Percentiles rank a stretch among this genome's conserved stretches.
Evolutionary conservation across 768 basidiomycete species (phyloP).

Genomic region (Termitomyces sp.): DNA sequence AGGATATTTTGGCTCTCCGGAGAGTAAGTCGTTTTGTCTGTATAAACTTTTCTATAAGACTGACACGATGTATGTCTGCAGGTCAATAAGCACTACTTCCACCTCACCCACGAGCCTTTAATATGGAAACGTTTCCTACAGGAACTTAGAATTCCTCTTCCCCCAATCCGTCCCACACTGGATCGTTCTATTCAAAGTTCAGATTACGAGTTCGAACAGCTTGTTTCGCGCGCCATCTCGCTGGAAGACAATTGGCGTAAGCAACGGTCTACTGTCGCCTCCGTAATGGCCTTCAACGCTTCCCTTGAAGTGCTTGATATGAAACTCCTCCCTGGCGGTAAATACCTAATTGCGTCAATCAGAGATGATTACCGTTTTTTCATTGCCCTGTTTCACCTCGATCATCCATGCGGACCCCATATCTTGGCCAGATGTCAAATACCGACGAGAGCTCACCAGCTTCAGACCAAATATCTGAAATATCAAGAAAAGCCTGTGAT

Average conservation of each 20-base stretch:
- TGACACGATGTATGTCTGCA: conserved; percentile 15
- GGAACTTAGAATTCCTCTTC: conserved; percentile 44
- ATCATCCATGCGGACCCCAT: conserved; percentile 43
- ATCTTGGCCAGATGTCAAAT: conserved; percentile 46
- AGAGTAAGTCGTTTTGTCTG: conserved; percentile 24
- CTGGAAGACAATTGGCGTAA: conserved; percentile 56
- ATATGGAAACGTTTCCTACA: conserved; percentile 67
- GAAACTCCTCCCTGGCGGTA: conserved; percentile 60
- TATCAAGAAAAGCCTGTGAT: conserved; percentile 40
- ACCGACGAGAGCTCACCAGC: conserved; percentile 43
- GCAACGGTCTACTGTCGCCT: conserved; percentile 27
- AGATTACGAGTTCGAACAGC: conserved; percentile 46
- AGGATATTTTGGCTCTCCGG: conserved; percentile 43
- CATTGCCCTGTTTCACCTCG: conserved; percentile 51
- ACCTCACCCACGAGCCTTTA: conserved; percentile 59
- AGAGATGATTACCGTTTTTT: conserved; percentile 44
- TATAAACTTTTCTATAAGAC: not conserved
- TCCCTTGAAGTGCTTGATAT: conserved; percentile 44
- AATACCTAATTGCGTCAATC: conserved; percentile 59
- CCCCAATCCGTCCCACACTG: conserved; percentile 56
- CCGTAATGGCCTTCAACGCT: conserved; percentile 19
- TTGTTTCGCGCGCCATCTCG: conserved; percentile 55
- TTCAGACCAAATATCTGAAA: conserved; percentile 58
- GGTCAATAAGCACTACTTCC: conserved; percentile 55
- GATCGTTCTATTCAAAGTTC: conserved; percentile 30